Evolutionary conservation across 2,329 filamentous ascomycete species (phyloP), one percentile per base, ranked within the genome.

Genomic region (Aspergillus sp.): DNA sequence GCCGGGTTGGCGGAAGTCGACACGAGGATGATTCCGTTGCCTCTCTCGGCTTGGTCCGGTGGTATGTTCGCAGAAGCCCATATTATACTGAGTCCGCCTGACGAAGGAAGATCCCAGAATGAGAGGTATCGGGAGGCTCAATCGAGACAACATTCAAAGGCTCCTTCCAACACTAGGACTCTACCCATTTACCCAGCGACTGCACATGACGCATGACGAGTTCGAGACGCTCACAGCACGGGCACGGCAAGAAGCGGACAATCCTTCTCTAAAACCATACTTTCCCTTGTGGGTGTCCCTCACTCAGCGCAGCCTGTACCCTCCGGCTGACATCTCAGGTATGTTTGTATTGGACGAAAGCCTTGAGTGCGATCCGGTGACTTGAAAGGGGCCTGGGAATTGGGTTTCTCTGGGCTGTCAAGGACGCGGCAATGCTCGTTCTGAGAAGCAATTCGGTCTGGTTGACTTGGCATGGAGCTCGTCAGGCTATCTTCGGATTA

Each of bases 1-100:
- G 74, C 76, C 5, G 82, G 82, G 0, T 79, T 86, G 49, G 72
- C 72, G 4, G 75, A 84, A 24, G 69, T 86, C 25, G 79, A 84
- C 48, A 67, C 69, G 6, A 68, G 65, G 30, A 71, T 83, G 61
- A 69, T 86, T 37, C 75, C 69, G 31, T 55, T 86, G 31, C 81
- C 79, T 11, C 73, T 83, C 55, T 82, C 77, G 51, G 74, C 64
- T 17, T 86, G 82, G 82, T 68, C 78, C 13, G 74, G 54, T 42
- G 71, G 82, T 85, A 63, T 47, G 69, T 30, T 15, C 10, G 24
- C 22, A 26, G 11, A 28, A 15, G 10, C 14, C 29, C 13, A 5
- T 24, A 4, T n/a, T 8, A 13, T 10, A 12, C 11, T 24, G 5
- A 34, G n/a, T 10, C 11, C 5, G 17, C n/a, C 47, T 58, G 30